Percentiles rank a stretch among this genome's conserved stretches.
These are phyloP conservation scores for Arachis monticola DNA, from an alignment of 331 rosid species.

Conservation along the genomic window DNA sequence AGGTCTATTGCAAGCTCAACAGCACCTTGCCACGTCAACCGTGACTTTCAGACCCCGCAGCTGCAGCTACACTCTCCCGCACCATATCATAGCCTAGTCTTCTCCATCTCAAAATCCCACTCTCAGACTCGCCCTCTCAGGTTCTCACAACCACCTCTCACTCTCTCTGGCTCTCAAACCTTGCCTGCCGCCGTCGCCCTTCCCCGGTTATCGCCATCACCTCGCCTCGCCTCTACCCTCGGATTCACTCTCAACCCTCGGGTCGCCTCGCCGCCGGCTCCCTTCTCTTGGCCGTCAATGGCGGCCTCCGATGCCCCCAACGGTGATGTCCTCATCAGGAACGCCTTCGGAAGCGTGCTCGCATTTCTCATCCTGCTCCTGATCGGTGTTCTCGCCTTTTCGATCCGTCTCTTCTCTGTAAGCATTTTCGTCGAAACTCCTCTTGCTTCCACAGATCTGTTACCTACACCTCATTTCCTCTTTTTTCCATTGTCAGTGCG, in stretches of 20 bases:
- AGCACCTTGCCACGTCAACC: constrained; percentile 36
- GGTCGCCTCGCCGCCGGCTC: too few relatives aligned
- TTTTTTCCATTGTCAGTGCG: background rate
- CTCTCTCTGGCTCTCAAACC: constrained; percentile 7
- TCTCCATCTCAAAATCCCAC: constrained; percentile 30
- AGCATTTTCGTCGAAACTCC: constrained; percentile 46
- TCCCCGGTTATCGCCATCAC: too few relatives aligned
- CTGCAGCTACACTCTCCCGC: constrained; percentile 16
- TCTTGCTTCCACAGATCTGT: constrained; percentile 49
- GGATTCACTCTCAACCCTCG: constrained; percentile 34
- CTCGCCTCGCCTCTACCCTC: constrained; percentile 6
- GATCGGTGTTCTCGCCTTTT: constrained; percentile 97
- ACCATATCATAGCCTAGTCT: constrained; percentile 30
- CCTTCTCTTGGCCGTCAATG: constrained; percentile 69
- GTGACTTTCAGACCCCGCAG: background rate
- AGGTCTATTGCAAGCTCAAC: background rate
- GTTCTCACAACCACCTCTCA: constrained; percentile 7
- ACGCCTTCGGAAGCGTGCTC: constrained; percentile 86
- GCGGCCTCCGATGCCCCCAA: constrained; percentile 73
- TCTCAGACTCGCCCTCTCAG: constrained; percentile 23
- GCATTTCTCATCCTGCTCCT: constrained; percentile 83
- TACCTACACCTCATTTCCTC: background rate
- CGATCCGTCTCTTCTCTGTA: constrained; percentile 98
- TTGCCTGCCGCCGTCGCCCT: background rate
- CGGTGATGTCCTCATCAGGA: constrained; percentile 56